Conservation (phyloP, 2,329 filamentous ascomycete species). For the Fusarium piperis region DNA sequence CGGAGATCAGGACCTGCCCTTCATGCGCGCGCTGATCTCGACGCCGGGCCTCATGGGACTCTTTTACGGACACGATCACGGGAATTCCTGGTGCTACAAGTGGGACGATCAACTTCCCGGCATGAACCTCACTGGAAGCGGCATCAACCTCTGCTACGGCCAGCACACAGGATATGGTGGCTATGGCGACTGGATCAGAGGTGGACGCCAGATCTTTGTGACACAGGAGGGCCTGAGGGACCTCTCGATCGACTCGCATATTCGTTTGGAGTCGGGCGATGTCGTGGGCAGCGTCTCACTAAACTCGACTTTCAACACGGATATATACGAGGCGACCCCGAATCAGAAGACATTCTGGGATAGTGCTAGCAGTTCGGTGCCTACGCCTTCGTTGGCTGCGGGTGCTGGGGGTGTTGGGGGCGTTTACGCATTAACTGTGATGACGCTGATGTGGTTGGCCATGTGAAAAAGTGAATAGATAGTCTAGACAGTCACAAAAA, state of each 20-base stretch:
- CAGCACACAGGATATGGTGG: conserved; percentile 77
- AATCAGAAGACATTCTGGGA: conserved; percentile 45
- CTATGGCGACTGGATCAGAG: conserved; percentile 72
- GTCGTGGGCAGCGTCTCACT: conserved; percentile 62
- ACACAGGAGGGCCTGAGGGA: conserved; percentile 52
- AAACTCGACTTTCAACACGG: conserved; percentile 68
- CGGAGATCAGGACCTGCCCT: conserved; percentile 64
- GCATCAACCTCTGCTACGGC: conserved; percentile 65
- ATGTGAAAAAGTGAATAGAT: neutral
- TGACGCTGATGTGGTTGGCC: neutral
- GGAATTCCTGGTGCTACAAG: conserved; percentile 66
- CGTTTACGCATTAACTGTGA: neutral
- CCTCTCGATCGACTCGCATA: conserved; percentile 65
- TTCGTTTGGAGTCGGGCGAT: conserved; percentile 66
- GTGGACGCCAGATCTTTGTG: conserved; percentile 65
- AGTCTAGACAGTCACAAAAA: neutral
- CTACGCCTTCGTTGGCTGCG: neutral
- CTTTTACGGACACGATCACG: conserved; percentile 75
- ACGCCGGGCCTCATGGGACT: conserved; percentile 65
- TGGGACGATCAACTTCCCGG: conserved; percentile 54
- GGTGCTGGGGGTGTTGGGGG: neutral
- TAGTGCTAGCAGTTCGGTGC: neutral
- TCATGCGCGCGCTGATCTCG: conserved; percentile 69
- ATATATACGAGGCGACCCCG: conserved; percentile 60
- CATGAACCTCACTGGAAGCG: conserved; percentile 52